phyloP scores from a whole-genome alignment of 2,329 filamentous ascomycete species.

The Ascosphaera acerosa region DNA sequence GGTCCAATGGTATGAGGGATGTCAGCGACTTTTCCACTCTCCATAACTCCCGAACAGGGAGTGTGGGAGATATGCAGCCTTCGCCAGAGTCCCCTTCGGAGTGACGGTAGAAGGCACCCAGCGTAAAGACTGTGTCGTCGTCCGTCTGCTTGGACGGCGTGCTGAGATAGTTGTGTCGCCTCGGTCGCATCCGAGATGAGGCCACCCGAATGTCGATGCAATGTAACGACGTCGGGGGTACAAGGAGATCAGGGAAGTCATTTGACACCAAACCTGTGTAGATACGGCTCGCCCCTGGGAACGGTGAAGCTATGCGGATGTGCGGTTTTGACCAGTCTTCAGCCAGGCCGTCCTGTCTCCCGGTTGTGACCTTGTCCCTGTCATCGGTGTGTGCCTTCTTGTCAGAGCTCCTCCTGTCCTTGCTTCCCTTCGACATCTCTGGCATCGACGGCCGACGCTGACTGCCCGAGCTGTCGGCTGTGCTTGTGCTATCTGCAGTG shows the following conservation, averaged over 20 bases:
- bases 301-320: neutral
- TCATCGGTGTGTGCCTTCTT: neutral
- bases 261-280: slow-evolving; percentile 61
- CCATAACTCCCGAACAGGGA: slow-evolving; percentile 48
- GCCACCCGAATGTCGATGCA: slow-evolving; percentile 69
- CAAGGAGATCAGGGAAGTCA: slow-evolving; percentile 60
- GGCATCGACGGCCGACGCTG: neutral
- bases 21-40: slow-evolving; percentile 75
- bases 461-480: neutral
- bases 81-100: slow-evolving; percentile 15
- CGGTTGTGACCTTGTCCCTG: neutral
- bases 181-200: slow-evolving; percentile 85
- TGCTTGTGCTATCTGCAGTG: neutral
- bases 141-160: slow-evolving; percentile 42
- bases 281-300: slow-evolving; percentile 21
- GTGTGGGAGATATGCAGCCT: slow-evolving; percentile 4
- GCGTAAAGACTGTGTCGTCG: slow-evolving; percentile 80
- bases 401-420: neutral
- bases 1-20: slow-evolving; percentile 59
- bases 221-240: slow-evolving; percentile 70
- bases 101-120: slow-evolving; percentile 55
- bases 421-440: neutral
- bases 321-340: neutral
- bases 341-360: neutral
- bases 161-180: slow-evolving; percentile 58